Evolutionary conservation across 2,329 filamentous ascomycete genomes (phyloP).

Genomic region (Apiospora marii): DNA sequence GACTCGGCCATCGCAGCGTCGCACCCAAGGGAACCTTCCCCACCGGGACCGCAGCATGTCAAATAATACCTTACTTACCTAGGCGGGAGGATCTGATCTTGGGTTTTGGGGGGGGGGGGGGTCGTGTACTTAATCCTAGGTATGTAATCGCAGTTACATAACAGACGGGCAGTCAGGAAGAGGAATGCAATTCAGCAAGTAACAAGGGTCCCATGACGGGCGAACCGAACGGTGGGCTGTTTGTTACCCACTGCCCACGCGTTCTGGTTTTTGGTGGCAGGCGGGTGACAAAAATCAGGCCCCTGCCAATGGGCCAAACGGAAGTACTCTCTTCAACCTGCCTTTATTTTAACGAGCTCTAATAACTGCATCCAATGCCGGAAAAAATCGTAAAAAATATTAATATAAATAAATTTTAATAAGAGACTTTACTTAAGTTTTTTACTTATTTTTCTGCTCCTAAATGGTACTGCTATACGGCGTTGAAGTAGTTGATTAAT

Average conservation of each 20-base stretch:
- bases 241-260: conserved; percentile 12
- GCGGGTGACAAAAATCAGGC: too few species aligned
- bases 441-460: too few species aligned
- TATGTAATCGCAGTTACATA: not conserved
- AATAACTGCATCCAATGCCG: too few species aligned
- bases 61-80: not conserved
- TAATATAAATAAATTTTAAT: too few species aligned
- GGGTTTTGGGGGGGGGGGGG: not conserved
- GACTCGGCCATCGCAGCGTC: not conserved
- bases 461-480: too few species aligned
- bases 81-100: conserved; percentile 14
- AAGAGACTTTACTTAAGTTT: too few species aligned
- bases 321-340: too few species aligned
- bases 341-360: too few species aligned
- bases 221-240: conserved; percentile 13
- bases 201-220: conserved; percentile 10
- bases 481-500: too few species aligned
- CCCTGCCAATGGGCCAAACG: too few species aligned
- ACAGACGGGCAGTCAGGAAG: too few species aligned
- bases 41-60: conserved; percentile 5
- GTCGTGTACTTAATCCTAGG: not conserved
- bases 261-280: not conserved
- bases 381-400: too few species aligned
- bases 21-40: conserved; percentile 7
- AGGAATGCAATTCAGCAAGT: conserved; percentile 13